Base-by-base conservation (phyloP, 108 stramenopile genomes). In the Skeletonema menzelii region DNA sequence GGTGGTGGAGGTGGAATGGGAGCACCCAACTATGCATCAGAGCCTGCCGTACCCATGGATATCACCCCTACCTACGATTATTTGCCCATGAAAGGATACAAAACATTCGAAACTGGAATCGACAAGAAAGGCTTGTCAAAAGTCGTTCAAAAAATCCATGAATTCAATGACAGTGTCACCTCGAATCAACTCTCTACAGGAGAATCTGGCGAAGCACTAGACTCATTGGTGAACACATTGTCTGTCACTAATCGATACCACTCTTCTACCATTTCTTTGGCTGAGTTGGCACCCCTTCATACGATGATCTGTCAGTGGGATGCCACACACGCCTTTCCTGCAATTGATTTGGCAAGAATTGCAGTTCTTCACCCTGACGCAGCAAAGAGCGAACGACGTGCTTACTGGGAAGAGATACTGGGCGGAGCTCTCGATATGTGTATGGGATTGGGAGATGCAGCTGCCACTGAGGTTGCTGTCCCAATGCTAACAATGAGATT, bases 401-500 rank as follows among this genome's bases (percentile, higher is more conserved):
- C 20, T 11, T 86, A 76, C 65, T 94, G 93, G 93, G 77, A 76
- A 26, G 75, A 80, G 11, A 70, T 81, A 6, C 49, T 84, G 69
- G 47, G 55, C 37, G 67, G 70, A 27, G 69, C 79, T 4, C 53
- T 84, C 42, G 63, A 62, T 17, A 63, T 31, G 27, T 84, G 83
- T 49, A 60, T 65, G 38, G 78, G 67, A 27, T 65, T 83, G 73
- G 72, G 82, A 47, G 38, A 77, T 27, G 37, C 62, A 35, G 27
- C 55, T 79, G 65, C 63, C 57, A 42, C 79, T 84, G 49, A 86
- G n/a, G 85, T 92, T 11, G 94, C 91, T 2, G 85, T 95, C 59
- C 94, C 94, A 0, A 93, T 95, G 94, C 60, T 95, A 37, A 79
- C 90, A 1, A 72, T 95, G 63, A 75, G 94, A 30, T 70, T 92